These are phyloP conservation scores for Picea glauca DNA, from an alignment of 75 land plant genomes.

Conservation along the genomic window DNA sequence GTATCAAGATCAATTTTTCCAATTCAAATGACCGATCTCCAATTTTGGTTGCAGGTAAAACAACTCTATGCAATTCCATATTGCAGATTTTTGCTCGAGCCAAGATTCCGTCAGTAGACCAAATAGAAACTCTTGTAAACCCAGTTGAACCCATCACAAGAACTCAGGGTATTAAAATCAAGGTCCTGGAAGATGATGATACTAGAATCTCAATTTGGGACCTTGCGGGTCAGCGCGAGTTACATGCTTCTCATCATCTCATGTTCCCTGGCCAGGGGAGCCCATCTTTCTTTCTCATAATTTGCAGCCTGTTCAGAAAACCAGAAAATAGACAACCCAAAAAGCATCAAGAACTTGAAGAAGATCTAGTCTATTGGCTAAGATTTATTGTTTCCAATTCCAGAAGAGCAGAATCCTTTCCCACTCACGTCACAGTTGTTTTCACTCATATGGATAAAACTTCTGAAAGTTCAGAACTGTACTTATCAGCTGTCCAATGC, in stretches of 20 bases:
- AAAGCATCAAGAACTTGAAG: conserved; percentile 43
- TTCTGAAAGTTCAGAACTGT: conserved; percentile 23
- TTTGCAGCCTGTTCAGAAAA: conserved; percentile 49
- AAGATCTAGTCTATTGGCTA: conserved; percentile 78
- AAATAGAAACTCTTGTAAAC: conserved; percentile 37
- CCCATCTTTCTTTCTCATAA: conserved; percentile 57
- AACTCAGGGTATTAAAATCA: conserved; percentile 60
- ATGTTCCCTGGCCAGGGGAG: conserved; percentile 74
- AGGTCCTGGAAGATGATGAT: conserved; percentile 50
- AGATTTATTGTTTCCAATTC: conserved; percentile 72
- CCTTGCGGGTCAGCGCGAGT: conserved; percentile 62
- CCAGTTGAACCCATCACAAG: conserved; percentile 52
- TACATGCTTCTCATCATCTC: conserved; percentile 65
- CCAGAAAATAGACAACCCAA: conserved; percentile 48
- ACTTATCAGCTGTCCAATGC: conserved; percentile 18
- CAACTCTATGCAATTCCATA: conserved; percentile 50
- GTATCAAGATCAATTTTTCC: background rate
- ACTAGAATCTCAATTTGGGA: conserved; percentile 80
- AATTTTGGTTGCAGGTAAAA: conserved; percentile 40
- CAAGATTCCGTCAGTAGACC: conserved; percentile 44
- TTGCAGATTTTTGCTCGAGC: conserved; percentile 35
- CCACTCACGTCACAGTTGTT: conserved; percentile 51
- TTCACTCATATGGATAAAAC: conserved; percentile 64
- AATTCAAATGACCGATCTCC: background rate
- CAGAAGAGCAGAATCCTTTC: conserved; percentile 40